phyloP scores from a whole-genome alignment of 2,329 filamentous ascomycete genomes.

The Fusarium miscanthi region DNA sequence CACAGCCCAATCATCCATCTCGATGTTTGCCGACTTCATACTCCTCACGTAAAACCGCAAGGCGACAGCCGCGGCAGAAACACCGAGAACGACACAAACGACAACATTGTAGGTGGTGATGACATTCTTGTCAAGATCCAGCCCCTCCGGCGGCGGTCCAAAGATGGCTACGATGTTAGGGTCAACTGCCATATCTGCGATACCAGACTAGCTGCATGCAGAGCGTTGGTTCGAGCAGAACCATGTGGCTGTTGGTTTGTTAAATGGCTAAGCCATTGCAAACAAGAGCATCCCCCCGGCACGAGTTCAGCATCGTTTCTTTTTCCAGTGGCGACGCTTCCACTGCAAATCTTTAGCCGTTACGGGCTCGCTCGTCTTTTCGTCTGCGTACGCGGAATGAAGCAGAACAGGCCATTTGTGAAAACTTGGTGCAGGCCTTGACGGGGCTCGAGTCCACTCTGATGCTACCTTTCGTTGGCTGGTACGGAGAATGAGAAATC shows the following conservation, averaged over 20 bases:
- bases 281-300: too few species aligned
- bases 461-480: conserved; percentile 7
- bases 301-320: not conserved
- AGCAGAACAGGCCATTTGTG: conserved; percentile 10
- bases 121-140: not conserved
- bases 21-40: conserved; percentile 12
- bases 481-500: not conserved
- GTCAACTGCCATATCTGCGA: not conserved
- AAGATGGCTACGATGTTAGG: conserved; percentile 20
- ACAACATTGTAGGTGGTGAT: not conserved
- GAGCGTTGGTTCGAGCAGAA: rapidly evolving
- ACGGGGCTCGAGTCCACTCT: conserved; percentile 7
- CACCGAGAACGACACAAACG: not conserved
- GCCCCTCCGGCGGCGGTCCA: conserved; percentile 3
- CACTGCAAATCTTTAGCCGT: not conserved
- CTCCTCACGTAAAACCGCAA: conserved; percentile 22
- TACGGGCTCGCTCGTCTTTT: not conserved
- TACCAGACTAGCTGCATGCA: not conserved
- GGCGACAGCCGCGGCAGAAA: not conserved
- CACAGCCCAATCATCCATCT: conserved; percentile 18
- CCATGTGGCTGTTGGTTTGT: not conserved
- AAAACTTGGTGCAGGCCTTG: not conserved
- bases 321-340: not conserved
- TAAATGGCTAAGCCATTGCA: not conserved
- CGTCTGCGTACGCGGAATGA: not conserved